These are phyloP conservation scores for Sporothrix brasiliensis DNA, from an alignment of 2,329 filamentous ascomycete genomes.

Conservation along the genomic window DNA sequence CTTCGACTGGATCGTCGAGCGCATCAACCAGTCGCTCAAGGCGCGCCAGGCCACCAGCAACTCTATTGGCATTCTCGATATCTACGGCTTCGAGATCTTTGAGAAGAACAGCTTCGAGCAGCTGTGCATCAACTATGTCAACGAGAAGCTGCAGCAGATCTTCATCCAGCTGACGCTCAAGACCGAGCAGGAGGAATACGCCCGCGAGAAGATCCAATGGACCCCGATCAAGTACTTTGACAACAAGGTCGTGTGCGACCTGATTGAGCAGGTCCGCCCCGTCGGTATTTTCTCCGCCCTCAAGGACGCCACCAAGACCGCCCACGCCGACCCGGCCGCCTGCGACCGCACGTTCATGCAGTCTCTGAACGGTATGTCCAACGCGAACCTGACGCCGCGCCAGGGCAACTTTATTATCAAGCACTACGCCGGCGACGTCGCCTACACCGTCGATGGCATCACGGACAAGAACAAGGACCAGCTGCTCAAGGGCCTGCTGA, in stretches of 20 bases:
- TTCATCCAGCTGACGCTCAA: constrained; percentile 98
- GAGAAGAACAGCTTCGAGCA: constrained; percentile 99
- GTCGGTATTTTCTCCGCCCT: constrained; percentile 92
- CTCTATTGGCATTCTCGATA: constrained; percentile 95
- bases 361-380: constrained; percentile 84
- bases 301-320: constrained; percentile 98
- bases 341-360: constrained; percentile 97
- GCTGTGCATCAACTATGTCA: constrained; percentile 99
- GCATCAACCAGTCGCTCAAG: constrained; percentile 85
- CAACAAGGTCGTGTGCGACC: constrained; percentile 96
- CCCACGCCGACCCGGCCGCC: constrained; percentile 89
- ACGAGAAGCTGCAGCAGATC: constrained; percentile 98
- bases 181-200: constrained; percentile 97
- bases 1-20: constrained; percentile 96
- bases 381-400: constrained; percentile 86
- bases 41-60: constrained; percentile 75
- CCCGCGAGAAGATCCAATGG: constrained; percentile 94
- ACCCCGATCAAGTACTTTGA: constrained; percentile 99
- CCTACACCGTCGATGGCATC: constrained; percentile 92
- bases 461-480: constrained; percentile 99
- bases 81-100: constrained; percentile 99
- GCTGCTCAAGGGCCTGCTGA: constrained; percentile 88
- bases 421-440: constrained; percentile 97
- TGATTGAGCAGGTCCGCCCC: constrained; percentile 90
- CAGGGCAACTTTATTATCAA: constrained; percentile 98